phyloP scores from a whole-genome alignment of 208 protist genomes.

The Blechomonas ayalai region DNA sequence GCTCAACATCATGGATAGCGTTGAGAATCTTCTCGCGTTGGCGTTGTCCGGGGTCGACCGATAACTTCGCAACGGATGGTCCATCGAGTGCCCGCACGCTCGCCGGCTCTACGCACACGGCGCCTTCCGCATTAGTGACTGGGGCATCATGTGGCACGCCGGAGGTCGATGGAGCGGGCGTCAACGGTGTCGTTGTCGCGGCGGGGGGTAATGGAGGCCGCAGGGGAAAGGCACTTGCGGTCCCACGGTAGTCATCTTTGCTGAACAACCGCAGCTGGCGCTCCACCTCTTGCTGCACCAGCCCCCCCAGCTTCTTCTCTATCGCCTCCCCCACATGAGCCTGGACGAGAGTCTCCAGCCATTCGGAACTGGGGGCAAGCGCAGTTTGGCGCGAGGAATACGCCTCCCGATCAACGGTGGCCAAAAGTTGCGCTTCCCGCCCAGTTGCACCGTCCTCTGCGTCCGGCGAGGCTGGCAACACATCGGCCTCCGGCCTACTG shows the following conservation, averaged over 20 bases:
- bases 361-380: too few relatives aligned
- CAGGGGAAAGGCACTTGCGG: too few relatives aligned
- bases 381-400: too few relatives aligned
- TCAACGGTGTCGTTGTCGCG: background rate
- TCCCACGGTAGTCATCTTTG: too few relatives aligned
- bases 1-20: constrained; percentile 39
- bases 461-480: constrained; percentile 1
- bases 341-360: constrained; percentile 21
- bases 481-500: too few relatives aligned
- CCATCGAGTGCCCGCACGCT: background rate
- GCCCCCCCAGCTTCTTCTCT: constrained; percentile 2
- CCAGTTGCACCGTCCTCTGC: background rate
- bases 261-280: constrained; percentile 13
- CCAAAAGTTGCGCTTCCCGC: too few relatives aligned
- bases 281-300: constrained; percentile 22
- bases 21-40: constrained; percentile 36
- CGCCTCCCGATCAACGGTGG: too few relatives aligned
- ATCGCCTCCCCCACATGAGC: constrained; percentile 18
- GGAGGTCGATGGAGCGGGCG: background rate
- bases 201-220: background rate
- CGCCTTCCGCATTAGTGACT: background rate
- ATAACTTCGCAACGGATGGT: too few relatives aligned
- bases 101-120: background rate
- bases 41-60: constrained; percentile 10
- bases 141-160: constrained; percentile 3